Base-by-base conservation (phyloP, 257 asterid species). In the Dorcoceras hygrometricum region DNA sequence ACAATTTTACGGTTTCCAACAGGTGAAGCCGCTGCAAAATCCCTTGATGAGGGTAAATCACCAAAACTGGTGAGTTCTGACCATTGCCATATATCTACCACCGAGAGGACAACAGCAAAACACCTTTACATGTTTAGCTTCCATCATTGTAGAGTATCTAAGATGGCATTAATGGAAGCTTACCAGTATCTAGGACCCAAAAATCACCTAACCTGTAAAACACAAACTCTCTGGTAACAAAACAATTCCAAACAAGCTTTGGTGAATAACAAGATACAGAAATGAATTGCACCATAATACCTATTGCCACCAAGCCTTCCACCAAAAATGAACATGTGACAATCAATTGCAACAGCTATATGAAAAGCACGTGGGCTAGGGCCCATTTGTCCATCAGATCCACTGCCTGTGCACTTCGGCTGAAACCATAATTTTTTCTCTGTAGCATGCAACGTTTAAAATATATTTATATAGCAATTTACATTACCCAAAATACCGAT, bases 161-260 rank as follows among this genome's bases (percentile, higher is more conserved):
- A 54, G 11, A 68, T 59, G 46, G 72, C 24, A 39, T 62, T 36
- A 31, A 72, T 29, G 68, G 29, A 64, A 77, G 39, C 79, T 79
- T 76, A 94, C 99, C 99, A n/a, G 99, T 94, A 82, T 94, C 99
- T 59, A 90, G 87, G 75, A 94, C 96, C 97, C 99, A 94, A 82
- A 94, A 94, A 83, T 94, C 97, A 31, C 99, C 95, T 78, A 90
- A 72, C 87, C 99, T 94, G 95, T 65, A 77, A 71, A 79, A 32
- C 58, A 75, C 59, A 66, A 62, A 57, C 25, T 22, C 54, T 69
- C 67, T 62, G 3, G 58, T 73, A 79, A 61, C 58, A 63, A 70
- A 8, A 14, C 36, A 39, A 69, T 27, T 67, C 55, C 56, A 58
- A 23, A 58, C 63, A 70, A 71, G 73, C 29, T 62, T 43, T 18